A percentile compares a stretch with the other conserved stretches of the same genome.
These are phyloP conservation scores for Russula virescens DNA, from an alignment of 768 basidiomycete genomes.

Conservation along the genomic window DNA sequence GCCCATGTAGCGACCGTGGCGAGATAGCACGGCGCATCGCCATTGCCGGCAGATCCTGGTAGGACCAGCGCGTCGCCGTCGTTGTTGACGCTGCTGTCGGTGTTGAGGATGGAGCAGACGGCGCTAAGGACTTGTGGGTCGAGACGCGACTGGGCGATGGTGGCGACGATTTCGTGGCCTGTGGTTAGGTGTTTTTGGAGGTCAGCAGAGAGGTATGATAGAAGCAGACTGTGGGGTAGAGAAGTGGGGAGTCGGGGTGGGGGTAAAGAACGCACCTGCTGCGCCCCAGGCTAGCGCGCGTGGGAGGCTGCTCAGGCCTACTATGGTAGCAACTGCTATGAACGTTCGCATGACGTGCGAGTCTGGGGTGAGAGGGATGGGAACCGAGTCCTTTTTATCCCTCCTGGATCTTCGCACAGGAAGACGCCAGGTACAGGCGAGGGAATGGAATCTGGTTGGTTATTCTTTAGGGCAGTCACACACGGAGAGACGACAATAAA, in stretches of 20 bases:
- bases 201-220: too few species aligned
- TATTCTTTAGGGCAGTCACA: too few species aligned
- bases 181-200: neutral
- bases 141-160: slow-evolving; percentile 89
- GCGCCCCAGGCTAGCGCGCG: slow-evolving; percentile 16
- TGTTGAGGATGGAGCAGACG: slow-evolving; percentile 67
- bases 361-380: neutral
- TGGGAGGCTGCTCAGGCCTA: neutral
- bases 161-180: slow-evolving; percentile 92
- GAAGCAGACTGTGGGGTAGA: too few species aligned
- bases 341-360: slow-evolving; percentile 1
- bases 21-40: slow-evolving; percentile 56
- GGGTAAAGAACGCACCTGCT: neutral
- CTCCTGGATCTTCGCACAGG: too few species aligned
- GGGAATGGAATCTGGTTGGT: too few species aligned
- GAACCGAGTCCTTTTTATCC: neutral
- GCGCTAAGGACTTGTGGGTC: slow-evolving; percentile 61
- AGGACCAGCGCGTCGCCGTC: slow-evolving; percentile 20
- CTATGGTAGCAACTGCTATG: neutral
- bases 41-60: slow-evolving; percentile 24
- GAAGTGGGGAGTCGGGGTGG: too few species aligned
- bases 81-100: slow-evolving; percentile 23
- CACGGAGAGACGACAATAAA: too few species aligned
- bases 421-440: too few species aligned
- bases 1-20: slow-evolving; percentile 88